Conservation (phyloP, 306 rosid species). For the Quercus variabilis region DNA sequence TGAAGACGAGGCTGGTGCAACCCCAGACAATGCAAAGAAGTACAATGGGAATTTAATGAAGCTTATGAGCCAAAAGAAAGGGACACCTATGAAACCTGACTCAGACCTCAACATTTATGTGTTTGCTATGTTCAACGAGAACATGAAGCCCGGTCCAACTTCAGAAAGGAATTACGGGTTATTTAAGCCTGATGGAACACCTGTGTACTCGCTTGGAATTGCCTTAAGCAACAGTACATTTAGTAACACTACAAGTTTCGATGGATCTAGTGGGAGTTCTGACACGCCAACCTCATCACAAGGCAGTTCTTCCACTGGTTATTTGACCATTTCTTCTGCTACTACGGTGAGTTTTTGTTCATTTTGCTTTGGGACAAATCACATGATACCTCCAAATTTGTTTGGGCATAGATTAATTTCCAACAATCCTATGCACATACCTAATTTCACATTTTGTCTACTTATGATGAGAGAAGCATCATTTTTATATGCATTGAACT, state of each 20-base stretch:
- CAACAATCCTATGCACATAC: no score
- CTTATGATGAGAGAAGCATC: no score
- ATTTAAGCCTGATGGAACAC: slow-evolving; percentile 82
- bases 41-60: slow-evolving; percentile 78
- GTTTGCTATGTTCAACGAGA: slow-evolving; percentile 90
- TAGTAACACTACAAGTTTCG: neutral
- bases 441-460: no score
- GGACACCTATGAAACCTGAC: slow-evolving; percentile 76
- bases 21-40: slow-evolving; percentile 77
- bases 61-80: slow-evolving; percentile 49
- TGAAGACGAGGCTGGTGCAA: slow-evolving; percentile 74
- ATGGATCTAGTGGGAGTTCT: slow-evolving; percentile 9
- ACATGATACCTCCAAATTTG: no score
- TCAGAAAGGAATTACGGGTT: slow-evolving; percentile 93
- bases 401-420: neutral
- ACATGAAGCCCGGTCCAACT: slow-evolving; percentile 92
- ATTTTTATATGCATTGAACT: no score
- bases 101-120: slow-evolving; percentile 82
- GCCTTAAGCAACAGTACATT: slow-evolving; percentile 15
- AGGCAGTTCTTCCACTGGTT: slow-evolving; percentile 51
- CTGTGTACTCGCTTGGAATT: slow-evolving; percentile 60
- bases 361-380: no score
- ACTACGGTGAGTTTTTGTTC: slow-evolving; percentile 31
- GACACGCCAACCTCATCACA: slow-evolving; percentile 34
- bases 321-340: slow-evolving; percentile 76